Percentiles rank a stretch among this genome's conserved stretches.
These are phyloP conservation scores for Metschnikowia hibisci DNA, from an alignment of 805 yeast species.

Conservation along the genomic window DNA sequence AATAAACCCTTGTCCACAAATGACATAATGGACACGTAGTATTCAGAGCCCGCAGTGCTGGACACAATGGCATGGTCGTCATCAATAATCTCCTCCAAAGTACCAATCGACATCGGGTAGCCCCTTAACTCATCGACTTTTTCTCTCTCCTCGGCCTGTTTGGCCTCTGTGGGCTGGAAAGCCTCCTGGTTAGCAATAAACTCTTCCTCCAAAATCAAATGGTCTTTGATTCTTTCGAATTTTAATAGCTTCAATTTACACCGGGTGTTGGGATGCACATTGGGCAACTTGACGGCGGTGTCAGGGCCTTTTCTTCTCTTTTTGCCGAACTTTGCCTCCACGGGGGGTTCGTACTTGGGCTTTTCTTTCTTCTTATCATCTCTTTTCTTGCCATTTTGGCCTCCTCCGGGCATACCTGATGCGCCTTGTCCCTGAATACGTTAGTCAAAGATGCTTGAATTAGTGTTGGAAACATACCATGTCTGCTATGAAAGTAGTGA, in stretches of 20 bases:
- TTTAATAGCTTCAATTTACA: slow-evolving; percentile 87
- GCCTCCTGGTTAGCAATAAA: slow-evolving; percentile 93
- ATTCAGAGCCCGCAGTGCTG: slow-evolving; percentile 93
- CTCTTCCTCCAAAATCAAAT: slow-evolving; percentile 89
- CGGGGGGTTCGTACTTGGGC: slow-evolving; percentile 98
- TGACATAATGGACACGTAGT: slow-evolving; percentile 90
- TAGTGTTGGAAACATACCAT: slow-evolving; percentile 11
- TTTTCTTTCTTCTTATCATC: slow-evolving; percentile 70
- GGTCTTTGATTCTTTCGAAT: slow-evolving; percentile 96
- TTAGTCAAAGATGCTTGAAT: slow-evolving; percentile 6
- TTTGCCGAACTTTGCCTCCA: slow-evolving; percentile 87
- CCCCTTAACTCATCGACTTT: slow-evolving; percentile 96
- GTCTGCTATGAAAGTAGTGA: slow-evolving; percentile 4
- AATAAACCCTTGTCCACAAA: slow-evolving; percentile 94
- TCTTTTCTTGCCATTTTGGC: slow-evolving; percentile 43
- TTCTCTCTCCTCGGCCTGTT: slow-evolving; percentile 92
- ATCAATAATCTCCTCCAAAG: slow-evolving; percentile 93
- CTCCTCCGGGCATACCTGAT: slow-evolving; percentile 52
- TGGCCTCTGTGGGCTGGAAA: slow-evolving; percentile 92
- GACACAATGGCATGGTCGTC: slow-evolving; percentile 99
- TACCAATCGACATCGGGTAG: slow-evolving; percentile 93
- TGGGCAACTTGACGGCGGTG: slow-evolving; percentile 78
- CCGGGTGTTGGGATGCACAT: slow-evolving; percentile 86
- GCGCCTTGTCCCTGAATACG: slow-evolving; percentile 50
- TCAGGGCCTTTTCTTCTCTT: slow-evolving; percentile 93